Percentiles rank a stretch among this genome's conserved stretches.
Evolutionary conservation across 1,284 basidiomycete species (phyloP).

Genomic region (Fomitopsis pinicola): DNA sequence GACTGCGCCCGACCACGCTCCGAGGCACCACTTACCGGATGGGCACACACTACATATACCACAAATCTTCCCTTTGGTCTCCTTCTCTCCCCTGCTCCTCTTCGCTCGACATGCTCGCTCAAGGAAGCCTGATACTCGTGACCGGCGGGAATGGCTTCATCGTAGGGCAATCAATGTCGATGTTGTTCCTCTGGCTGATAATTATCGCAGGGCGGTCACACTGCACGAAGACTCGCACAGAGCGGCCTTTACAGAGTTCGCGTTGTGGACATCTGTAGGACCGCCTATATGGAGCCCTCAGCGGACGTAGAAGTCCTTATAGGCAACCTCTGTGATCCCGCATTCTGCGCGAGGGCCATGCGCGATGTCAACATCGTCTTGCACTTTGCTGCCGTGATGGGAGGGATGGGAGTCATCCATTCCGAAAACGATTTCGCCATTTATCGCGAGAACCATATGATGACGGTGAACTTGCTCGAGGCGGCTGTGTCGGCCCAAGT

Average conservation of each 20-base stretch:
- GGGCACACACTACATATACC: neutral
- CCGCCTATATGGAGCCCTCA: slow-evolving; percentile 22
- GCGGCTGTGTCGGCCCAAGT: slow-evolving; percentile 37
- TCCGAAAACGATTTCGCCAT: slow-evolving; percentile 43
- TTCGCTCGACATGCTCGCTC: neutral
- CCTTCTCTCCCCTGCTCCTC: neutral
- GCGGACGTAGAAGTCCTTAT: slow-evolving; percentile 34
- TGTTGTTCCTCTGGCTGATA: neutral
- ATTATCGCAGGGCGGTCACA: slow-evolving; percentile 44
- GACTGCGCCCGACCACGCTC: neutral
- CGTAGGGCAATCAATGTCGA: slow-evolving; percentile 30
- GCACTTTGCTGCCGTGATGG: slow-evolving; percentile 58
- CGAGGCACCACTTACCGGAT: neutral
- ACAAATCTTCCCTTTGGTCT: neutral
- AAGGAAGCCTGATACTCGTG: slow-evolving; percentile 33
- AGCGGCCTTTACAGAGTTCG: slow-evolving; percentile 32
- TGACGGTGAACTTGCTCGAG: slow-evolving; percentile 43
- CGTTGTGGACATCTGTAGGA: slow-evolving; percentile 36
- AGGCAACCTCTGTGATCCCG: slow-evolving; percentile 44
- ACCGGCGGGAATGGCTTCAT: slow-evolving; percentile 56
- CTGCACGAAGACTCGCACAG: slow-evolving; percentile 35
- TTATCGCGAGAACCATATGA: slow-evolving; percentile 45
- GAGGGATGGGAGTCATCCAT: slow-evolving; percentile 60
- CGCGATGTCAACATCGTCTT: slow-evolving; percentile 39
- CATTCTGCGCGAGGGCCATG: slow-evolving; percentile 35